Base-by-base conservation (phyloP, 805 yeast genomes). In the Ogataea populi-albae region DNA sequence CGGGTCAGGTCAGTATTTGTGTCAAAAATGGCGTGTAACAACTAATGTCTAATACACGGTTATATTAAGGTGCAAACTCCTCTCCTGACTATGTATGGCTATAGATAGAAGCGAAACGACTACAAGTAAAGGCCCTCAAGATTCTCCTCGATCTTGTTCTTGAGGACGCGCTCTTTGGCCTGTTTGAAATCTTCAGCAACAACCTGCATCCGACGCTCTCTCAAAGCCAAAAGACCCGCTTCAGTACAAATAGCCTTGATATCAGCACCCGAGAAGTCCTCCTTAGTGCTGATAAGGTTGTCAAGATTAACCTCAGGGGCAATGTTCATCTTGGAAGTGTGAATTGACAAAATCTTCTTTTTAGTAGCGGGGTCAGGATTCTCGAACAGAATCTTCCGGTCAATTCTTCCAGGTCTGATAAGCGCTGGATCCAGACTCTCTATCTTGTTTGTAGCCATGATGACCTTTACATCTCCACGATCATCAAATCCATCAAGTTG, bases 161-260 rank as follows among this genome's bases (percentile, higher is more conserved):
- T 91, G 77, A 91, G 73, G 33, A 91, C 95, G 53, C 96, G 79
- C 62, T 91, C 98, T 68, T 88, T 85, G 10, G 96, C 98, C 47
- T 80, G 79, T 61, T 84, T 81, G 69, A 91, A 91, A 60, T 91
- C 98, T 43, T 85, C 86, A 19, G 89, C 93, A 23, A 91, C 86
- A 25, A 91, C 98, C 67, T 88, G 94, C 96, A 91, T 91, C 66
- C 98, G 79, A 64, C 98, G 81, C 62, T 91, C 98, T 64, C 98
- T 81, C 57, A 91, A 71, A 1, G 98, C 98, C 55, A 88, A 75
- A 66, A 91, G 73, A 38, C 98, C 98, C 2, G 98, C 97, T 61
- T 91, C 98, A 1, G 98, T 89, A 61, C 97, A 88, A 46, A 91
- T 87, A 38, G 97, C 98, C 67, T 91, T 91, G 50, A 91, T 93